Base-by-base conservation (phyloP, 2,329 filamentous ascomycete species). In the Biscogniauxia sp. region DNA sequence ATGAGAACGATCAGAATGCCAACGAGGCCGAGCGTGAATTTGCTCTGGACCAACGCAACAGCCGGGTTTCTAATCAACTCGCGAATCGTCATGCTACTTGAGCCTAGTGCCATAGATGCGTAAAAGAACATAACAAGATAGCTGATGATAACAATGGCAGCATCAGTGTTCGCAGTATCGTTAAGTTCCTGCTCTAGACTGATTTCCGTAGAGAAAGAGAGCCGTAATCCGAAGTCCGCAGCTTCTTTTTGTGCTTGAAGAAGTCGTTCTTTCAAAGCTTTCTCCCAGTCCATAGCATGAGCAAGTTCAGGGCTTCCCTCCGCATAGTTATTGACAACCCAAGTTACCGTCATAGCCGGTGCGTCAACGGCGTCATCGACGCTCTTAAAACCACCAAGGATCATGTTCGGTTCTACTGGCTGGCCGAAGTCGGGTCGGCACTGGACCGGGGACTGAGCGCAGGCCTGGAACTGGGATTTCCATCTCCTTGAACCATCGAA, bases 41-140 rank as follows among this genome's bases (percentile, higher is more conserved):
- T 99, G 69, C 93, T 97, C 76, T 98, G 92, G 0, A 99, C 94
- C 2, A 99, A 79, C 1, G 92, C 88, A 56, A 92, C 89, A 13
- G 91, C 85, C 1, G 94, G 93, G 71, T 96, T 96, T 56, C 85
- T 86, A 54, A 97, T 77, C 53, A 98, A 79, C 60, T 94, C 90
- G 67, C 84, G 86, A 60, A 93, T 79, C 0, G 89, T 91, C 59
- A 96, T 80, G 5, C 90, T 93, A 0, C 91, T 95, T 1, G 93
- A 97, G 0, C 95, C 95, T 0, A 99, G 82, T 0, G 95, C 93
- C 57, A 99, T 78, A 5, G 94, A 98, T 3, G 93, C 95, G 72
- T 99, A 99, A 64, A 99, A 78, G 76, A 99, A 99, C 95, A 99
- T 99, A 79, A 97, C 92, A 65, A 98, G 84, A 77, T 99, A 99